A percentile compares a stretch with the other conserved stretches of the same genome.
phyloP scores from a whole-genome alignment of 1,139 yeast genomes.

The Yamadazyma spencermartinsiae region DNA sequence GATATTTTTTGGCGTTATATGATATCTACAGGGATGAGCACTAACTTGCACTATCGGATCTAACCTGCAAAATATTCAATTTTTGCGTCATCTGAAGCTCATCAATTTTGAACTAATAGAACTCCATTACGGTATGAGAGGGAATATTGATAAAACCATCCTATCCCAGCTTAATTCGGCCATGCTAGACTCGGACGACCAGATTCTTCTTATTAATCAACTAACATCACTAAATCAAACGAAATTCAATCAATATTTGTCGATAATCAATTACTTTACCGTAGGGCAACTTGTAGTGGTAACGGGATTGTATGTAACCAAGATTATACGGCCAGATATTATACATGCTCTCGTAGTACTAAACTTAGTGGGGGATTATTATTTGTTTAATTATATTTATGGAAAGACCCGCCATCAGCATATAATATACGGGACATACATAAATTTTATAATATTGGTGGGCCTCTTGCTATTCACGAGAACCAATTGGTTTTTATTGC shows the following conservation, averaged over 20 bases:
- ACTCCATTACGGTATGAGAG: too few relatives aligned
- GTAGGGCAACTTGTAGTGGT: background rate
- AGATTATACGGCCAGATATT: too few relatives aligned
- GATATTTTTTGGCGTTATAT: too few relatives aligned
- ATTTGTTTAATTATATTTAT: slow-evolving; percentile 1
- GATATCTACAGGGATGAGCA: too few relatives aligned
- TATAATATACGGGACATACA: background rate
- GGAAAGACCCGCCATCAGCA: background rate
- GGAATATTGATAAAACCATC: slow-evolving; percentile 1
- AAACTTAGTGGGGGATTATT: background rate
- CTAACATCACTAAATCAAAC: background rate
- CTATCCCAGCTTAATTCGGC: background rate
- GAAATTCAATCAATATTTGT: background rate
- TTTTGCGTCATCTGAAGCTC: too few relatives aligned
- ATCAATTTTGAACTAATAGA: too few relatives aligned
- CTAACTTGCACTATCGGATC: too few relatives aligned
- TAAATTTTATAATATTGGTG: slow-evolving; percentile 5
- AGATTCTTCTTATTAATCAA: background rate
- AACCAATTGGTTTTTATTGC: slow-evolving; percentile 8
- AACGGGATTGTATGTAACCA: background rate
- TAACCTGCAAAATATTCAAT: too few relatives aligned
- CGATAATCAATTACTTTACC: background rate
- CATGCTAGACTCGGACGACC: slow-evolving; percentile 1
- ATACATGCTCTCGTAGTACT: background rate
- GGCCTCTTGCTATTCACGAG: background rate